Conservation (phyloP, 2,329 filamentous ascomycete genomes). For the Botrytis porri region DNA sequence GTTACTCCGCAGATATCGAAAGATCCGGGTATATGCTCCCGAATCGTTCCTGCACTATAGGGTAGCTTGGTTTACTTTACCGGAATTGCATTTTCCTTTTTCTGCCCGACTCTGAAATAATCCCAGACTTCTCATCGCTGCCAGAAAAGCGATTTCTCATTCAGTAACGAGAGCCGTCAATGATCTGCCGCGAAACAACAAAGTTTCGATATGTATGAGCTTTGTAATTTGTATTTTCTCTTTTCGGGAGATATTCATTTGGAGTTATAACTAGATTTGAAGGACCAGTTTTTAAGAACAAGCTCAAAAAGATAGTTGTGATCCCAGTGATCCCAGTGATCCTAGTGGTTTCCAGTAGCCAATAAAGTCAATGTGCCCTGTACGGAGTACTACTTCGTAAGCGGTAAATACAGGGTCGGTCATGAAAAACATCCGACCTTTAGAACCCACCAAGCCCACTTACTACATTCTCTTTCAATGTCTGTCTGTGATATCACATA, state of each 20-base stretch:
- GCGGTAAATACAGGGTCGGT: not conserved
- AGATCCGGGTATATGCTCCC: slow-evolving; percentile 4
- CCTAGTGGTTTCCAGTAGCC: not conserved
- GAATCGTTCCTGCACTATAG: not conserved
- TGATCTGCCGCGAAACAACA: slow-evolving; percentile 11
- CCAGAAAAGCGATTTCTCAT: not conserved
- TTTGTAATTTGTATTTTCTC: not conserved
- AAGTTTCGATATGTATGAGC: not conserved
- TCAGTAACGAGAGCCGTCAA: slow-evolving; percentile 12
- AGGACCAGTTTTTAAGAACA: slow-evolving; percentile 2
- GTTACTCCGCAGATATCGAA: not conserved
- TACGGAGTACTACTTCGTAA: not conserved
- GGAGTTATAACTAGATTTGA: slow-evolving; percentile 10
- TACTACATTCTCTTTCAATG: slow-evolving; percentile 8
- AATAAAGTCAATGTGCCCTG: not conserved
- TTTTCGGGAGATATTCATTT: not conserved
- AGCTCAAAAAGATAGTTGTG: not conserved
- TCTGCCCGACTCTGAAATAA: not conserved
- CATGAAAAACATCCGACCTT: not conserved
- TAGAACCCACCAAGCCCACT: not conserved
- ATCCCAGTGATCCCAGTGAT: not conserved
- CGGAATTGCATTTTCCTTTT: slow-evolving; percentile 6
- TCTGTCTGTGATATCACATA: not conserved
- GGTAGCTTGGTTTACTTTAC: not conserved
- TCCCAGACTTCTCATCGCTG: not conserved